These are phyloP conservation scores for Coniophora puteana DNA, from an alignment of 1,284 basidiomycete species.

Conservation along the genomic window DNA sequence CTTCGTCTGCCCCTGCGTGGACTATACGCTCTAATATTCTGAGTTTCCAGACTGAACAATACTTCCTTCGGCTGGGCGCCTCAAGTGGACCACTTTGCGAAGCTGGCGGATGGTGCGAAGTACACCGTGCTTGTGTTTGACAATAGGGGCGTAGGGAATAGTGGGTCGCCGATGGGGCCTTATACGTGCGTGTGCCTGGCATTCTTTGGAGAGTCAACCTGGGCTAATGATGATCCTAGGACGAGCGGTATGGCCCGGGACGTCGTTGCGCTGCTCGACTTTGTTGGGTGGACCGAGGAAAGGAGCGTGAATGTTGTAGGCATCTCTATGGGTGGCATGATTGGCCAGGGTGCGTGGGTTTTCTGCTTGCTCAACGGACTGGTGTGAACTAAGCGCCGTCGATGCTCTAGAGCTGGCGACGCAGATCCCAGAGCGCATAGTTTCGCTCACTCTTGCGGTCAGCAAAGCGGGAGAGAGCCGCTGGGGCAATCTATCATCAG, in stretches of 20 bases:
- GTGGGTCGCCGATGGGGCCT: conserved; percentile 65
- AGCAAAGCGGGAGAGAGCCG: conserved; percentile 52
- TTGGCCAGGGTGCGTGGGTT: conserved; percentile 57
- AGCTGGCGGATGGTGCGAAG: conserved; percentile 35
- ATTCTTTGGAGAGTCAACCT: conserved; percentile 1
- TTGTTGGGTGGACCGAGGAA: conserved; percentile 67
- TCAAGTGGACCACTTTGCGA: conserved; percentile 58
- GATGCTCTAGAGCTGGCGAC: conserved; percentile 53
- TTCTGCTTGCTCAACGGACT: conserved; percentile 2
- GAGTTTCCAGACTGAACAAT: conserved; percentile 49
- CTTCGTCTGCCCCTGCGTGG: background rate
- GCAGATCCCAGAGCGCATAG: conserved; percentile 63
- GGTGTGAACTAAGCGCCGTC: background rate
- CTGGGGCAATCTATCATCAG: conserved; percentile 21
- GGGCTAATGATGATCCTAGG: conserved; percentile 22
- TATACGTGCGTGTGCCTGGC: conserved; percentile 44
- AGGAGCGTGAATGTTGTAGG: conserved; percentile 73
- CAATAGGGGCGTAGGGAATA: conserved; percentile 85
- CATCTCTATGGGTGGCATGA: conserved; percentile 84
- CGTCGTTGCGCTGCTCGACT: conserved; percentile 62
- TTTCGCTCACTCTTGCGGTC: conserved; percentile 63
- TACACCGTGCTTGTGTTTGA: conserved; percentile 79
- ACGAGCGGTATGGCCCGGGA: conserved; percentile 82
- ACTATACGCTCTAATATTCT: background rate
- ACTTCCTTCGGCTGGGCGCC: conserved; percentile 60